phyloP scores from a whole-genome alignment of 176 grass and related monocot genomes.

The Eleusine indica region DNA sequence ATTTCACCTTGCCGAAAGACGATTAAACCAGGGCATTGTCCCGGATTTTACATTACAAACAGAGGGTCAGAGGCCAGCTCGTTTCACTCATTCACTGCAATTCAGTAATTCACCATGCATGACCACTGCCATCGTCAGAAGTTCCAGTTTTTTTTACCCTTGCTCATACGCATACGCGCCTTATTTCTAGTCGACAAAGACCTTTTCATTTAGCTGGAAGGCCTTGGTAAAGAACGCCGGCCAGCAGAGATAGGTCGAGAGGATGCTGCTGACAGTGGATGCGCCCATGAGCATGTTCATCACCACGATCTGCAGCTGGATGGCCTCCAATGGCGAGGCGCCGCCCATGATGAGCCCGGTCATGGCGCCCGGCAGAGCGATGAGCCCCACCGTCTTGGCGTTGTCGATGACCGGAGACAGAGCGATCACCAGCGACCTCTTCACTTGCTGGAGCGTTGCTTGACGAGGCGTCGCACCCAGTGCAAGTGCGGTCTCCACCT shows the following conservation, averaged over 20 bases:
- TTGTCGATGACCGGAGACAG: slow-evolving; percentile 69
- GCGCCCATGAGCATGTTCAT: slow-evolving; percentile 87
- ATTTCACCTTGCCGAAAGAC: too few species aligned
- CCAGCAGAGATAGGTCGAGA: slow-evolving; percentile 82
- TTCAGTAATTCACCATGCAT: background rate
- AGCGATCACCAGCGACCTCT: slow-evolving; percentile 59
- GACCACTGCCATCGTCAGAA: background rate
- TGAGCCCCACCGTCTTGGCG: slow-evolving; percentile 85
- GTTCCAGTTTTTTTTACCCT: background rate
- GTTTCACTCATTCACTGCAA: too few species aligned
- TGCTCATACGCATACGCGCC: background rate
- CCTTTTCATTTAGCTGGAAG: slow-evolving; percentile 65
- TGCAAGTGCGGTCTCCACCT: slow-evolving; percentile 89
- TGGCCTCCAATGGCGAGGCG: slow-evolving; percentile 73
- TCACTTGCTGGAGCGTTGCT: slow-evolving; percentile 76
- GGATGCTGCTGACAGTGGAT: slow-evolving; percentile 74
- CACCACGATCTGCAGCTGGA: slow-evolving; percentile 76
- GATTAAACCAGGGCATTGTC: too few species aligned
- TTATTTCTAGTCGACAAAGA: slow-evolving; percentile 48
- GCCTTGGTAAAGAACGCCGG: slow-evolving; percentile 79
- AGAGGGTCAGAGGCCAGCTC: too few species aligned
- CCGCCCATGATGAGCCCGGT: slow-evolving; percentile 86
- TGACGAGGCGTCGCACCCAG: slow-evolving; percentile 84
- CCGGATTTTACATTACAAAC: too few species aligned
- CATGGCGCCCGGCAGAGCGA: slow-evolving; percentile 80